Base-by-base conservation (phyloP, 2,329 filamentous ascomycete species). In the Stemphylium beticola region DNA sequence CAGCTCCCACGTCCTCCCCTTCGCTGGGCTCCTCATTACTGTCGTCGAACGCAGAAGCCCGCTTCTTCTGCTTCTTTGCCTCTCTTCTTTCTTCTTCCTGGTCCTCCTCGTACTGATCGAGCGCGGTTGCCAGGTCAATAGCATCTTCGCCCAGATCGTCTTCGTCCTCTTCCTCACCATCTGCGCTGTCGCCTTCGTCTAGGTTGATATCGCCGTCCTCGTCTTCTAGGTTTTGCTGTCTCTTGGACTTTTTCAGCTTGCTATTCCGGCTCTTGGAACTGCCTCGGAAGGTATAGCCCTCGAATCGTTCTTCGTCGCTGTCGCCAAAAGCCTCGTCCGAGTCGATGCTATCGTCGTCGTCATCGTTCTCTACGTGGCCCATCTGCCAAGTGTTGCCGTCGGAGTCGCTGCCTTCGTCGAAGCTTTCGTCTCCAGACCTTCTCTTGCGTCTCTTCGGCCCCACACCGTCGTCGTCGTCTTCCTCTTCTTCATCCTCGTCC, bases 311-410 rank as follows among this genome's bases (percentile, higher is more conserved):
- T 68, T 95, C 88, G 68, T 96, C 93, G 66, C 91, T 95, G 61
- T 91, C 88, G 3, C 92, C 91, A 80, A 96, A 92, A 2, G 93
- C 93, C 67, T 96, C 91, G 71, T 90, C 87, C 62, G 85, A 88
- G 70, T 90, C 87, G 51, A 91, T 78, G 58, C 89, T 86, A 49
- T 84, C 86, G 65, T 90, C 88, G 58, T 89, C 83, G 48, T 88
- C 86, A 39, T 83, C 85, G n/a, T 55, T 50, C 43, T 83, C 84
- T 18, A 88, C 85, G 42, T 86, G 79, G 22, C 93, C 92, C 45
- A 96, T 81, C 44, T 83, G 87, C 92, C 92, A 96, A 68, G 90
- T 87, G 66, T 96, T 90, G 18, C 92, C 92, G 57, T 93, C 90
- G 57, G 89, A 91, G 69, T 96, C 93, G 64, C 88, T 93, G 9